These are phyloP conservation scores for Carpinus viminea DNA, from an alignment of 306 rosid genomes.

Conservation along the genomic window DNA sequence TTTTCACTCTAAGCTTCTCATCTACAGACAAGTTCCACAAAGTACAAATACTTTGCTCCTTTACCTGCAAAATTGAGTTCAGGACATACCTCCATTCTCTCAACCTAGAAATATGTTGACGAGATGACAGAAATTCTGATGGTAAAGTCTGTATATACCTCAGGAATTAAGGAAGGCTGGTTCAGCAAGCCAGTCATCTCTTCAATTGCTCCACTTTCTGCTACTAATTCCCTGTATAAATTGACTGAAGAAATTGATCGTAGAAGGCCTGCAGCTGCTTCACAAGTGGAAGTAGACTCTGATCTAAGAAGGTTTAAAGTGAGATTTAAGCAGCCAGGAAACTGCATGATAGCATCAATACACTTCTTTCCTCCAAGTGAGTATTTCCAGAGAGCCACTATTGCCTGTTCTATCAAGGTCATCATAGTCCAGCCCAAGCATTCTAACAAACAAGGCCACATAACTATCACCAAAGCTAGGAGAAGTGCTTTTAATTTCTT, in stretches of 20 bases:
- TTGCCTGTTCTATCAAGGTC: slow-evolving; percentile 73
- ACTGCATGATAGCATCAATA: slow-evolving; percentile 76
- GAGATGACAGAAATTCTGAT: slow-evolving; percentile 9
- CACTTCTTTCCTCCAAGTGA: slow-evolving; percentile 86
- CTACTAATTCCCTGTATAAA: slow-evolving; percentile 62
- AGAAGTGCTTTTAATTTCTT: slow-evolving; percentile 43
- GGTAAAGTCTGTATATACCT: slow-evolving; percentile 47
- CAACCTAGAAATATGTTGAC: slow-evolving; percentile 26
- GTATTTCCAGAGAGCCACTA: slow-evolving; percentile 79
- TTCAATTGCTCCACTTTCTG: slow-evolving; percentile 86
- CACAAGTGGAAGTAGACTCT: slow-evolving; percentile 64
- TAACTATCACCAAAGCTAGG: slow-evolving; percentile 54
- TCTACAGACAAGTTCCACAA: slow-evolving; percentile 86
- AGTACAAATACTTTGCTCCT: slow-evolving; percentile 71
- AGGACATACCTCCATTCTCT: slow-evolving; percentile 34
- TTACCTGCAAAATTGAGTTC: slow-evolving; percentile 56
- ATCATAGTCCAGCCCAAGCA: slow-evolving; percentile 83
- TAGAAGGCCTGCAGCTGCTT: slow-evolving; percentile 94
- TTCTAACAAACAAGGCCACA: slow-evolving; percentile 77
- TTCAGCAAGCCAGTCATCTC: slow-evolving; percentile 71
- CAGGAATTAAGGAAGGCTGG: slow-evolving; percentile 56
- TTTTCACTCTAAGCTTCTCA: slow-evolving; percentile 63
- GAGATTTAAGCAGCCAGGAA: slow-evolving; percentile 81
- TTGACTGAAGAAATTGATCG: slow-evolving; percentile 68
- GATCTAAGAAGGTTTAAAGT: slow-evolving; percentile 72